Conservation (phyloP, 2,329 filamentous ascomycete genomes). For the Hirsutella minnesotensis region DNA sequence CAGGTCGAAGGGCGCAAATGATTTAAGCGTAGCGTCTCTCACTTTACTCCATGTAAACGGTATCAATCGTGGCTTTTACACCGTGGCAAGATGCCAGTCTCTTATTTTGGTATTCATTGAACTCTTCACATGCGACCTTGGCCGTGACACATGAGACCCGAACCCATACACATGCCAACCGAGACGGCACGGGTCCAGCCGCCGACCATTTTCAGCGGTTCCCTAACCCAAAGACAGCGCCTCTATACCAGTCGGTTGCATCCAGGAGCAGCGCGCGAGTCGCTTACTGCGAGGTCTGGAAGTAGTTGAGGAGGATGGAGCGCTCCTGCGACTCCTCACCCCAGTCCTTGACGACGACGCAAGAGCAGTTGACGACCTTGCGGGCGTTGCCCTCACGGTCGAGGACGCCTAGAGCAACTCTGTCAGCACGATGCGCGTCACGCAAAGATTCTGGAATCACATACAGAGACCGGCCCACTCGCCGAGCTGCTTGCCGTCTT, state of each 20-base stretch:
- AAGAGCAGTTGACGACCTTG: conserved; percentile 99
- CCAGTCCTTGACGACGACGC: conserved; percentile 99
- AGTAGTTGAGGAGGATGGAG: conserved; percentile 99
- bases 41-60: conserved; percentile 1
- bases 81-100: not conserved
- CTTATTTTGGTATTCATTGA: conserved; percentile 25
- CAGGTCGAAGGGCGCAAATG: conserved; percentile 31
- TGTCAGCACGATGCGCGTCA: conserved; percentile 16
- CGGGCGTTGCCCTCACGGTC: conserved; percentile 98
- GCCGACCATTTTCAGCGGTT: conserved; percentile 22
- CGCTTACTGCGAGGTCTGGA: conserved; percentile 74
- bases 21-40: conserved; percentile 4
- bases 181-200: conserved; percentile 36
- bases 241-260: conserved; percentile 26
- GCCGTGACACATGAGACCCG: conserved; percentile 19
- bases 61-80: not conserved
- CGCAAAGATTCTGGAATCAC: conserved; percentile 36
- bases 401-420: conserved; percentile 62
- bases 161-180: conserved; percentile 32
- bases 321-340: conserved; percentile 99
- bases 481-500: conserved; percentile 98
- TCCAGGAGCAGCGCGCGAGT: conserved; percentile 17
- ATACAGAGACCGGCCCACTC: conserved; percentile 99
- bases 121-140: conserved; percentile 23
- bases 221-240: conserved; percentile 19